Evolutionary conservation across 257 asterid species (phyloP), one percentile per base, ranked within the genome.

Genomic region (Oldenlandia corymbosa): DNA sequence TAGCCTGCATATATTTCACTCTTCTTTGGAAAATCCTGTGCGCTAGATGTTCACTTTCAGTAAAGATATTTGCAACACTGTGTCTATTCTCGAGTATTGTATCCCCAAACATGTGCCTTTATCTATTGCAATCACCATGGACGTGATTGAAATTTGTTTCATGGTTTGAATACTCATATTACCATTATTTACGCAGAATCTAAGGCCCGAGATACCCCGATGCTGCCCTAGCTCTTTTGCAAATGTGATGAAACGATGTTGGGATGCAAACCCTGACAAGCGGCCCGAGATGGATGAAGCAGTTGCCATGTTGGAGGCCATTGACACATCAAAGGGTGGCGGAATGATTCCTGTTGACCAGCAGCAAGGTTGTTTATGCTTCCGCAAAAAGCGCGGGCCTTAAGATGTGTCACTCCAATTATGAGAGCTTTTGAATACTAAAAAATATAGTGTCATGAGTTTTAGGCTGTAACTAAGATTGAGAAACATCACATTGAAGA

Each of bases 281-380:
- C 80, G 97, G 71, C 97, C 96, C 0, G 96, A 85, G 72, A 90
- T 90, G 97, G 90, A 87, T 18, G 95, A 84, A 54, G 95, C 76
- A 2, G 93, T 87, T 13, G 50, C 87, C 30, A 66, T 90, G 90
- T 60, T 87, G 62, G 93, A 90, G 78, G 88, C 83, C 43, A 87
- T 90, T 46, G 90, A 90, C 73, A 83, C 96, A 28, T 74, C 93
- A 17, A 90, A 65, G 72, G 97, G 97, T 28, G 96, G 97, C 24
- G 97, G 97, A 18, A 90, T 90, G 97, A 84, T 90, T 65, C 90
- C 91, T 32, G 53, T 64, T 13, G 81, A 76, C 70, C 88, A 84
- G 57, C 63, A 77, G 58, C 90, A 78, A 63, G 83, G 87, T 6
- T 90, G 97, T 70, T 70, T 84, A 60, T 83, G 90, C 76, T 88